Evolutionary conservation across 176 grass and related monocot genomes (phyloP).

Genomic region (Phragmites australis): DNA sequence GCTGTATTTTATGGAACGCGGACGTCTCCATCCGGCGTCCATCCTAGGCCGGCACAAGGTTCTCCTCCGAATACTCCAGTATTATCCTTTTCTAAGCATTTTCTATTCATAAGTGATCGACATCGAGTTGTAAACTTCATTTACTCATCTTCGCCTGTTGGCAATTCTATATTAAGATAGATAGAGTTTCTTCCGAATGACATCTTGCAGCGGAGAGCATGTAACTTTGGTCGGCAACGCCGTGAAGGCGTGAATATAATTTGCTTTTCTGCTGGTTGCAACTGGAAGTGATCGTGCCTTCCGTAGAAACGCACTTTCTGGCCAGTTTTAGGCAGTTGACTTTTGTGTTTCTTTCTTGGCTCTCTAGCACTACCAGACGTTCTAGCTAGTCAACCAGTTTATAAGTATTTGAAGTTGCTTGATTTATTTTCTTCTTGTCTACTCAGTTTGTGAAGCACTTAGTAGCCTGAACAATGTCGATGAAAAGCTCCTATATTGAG

Average conservation of each 20-base stretch:
- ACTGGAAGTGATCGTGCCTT: background rate
- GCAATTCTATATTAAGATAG: background rate
- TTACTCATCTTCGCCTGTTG: background rate
- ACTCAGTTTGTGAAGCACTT: background rate
- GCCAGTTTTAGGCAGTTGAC: slow-evolving; percentile 14
- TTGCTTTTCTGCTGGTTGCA: background rate
- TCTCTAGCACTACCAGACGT: background rate
- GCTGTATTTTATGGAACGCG: slow-evolving; percentile 31
- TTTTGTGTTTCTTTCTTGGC: slow-evolving; percentile 7
- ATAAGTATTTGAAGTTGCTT: background rate
- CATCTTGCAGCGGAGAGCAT: background rate
- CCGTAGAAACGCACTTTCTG: background rate
- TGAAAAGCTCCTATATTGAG: too few species aligned
- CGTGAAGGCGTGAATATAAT: background rate
- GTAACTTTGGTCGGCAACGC: slow-evolving; percentile 31
- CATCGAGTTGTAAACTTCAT: background rate
- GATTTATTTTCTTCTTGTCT: background rate
- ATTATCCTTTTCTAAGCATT: background rate
- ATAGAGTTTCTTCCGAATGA: background rate
- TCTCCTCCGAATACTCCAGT: background rate
- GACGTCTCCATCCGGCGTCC: slow-evolving; percentile 34
- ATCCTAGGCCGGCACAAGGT: slow-evolving; percentile 10
- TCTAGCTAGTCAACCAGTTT: background rate
- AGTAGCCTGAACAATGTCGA: background rate
- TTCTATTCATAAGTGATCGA: too few species aligned